Percentiles rank a stretch among this genome's conserved stretches.
Conservation (phyloP, 2,329 filamentous ascomycete genomes). For the Stagonosporopsis chrysanthemi region DNA sequence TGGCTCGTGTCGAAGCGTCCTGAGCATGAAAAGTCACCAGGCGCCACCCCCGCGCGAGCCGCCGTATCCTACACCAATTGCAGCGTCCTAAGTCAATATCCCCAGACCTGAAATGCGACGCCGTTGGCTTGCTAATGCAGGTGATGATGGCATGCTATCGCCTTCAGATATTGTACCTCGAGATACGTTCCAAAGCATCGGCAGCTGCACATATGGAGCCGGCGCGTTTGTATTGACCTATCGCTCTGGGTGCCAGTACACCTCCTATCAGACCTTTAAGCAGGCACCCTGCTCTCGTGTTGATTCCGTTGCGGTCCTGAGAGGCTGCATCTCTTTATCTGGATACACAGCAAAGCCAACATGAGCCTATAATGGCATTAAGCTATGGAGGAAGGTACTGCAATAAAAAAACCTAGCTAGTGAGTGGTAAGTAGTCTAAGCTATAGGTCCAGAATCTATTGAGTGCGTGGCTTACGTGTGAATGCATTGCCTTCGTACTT, state of each 20-base stretch:
- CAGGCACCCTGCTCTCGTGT: neutral
- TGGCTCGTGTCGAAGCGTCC: neutral
- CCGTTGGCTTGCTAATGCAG: neutral
- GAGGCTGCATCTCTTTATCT: conserved; percentile 1
- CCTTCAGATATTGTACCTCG: conserved; percentile 8
- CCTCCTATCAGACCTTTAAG: neutral
- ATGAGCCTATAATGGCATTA: neutral
- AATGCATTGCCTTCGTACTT: neutral
- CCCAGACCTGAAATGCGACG: neutral
- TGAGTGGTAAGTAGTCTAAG: neutral
- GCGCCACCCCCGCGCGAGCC: neutral
- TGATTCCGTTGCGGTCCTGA: neutral
- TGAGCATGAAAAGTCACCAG: neutral
- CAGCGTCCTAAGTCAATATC: neutral
- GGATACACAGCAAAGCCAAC: conserved; percentile 1
- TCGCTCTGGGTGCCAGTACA: neutral
- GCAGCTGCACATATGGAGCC: conserved; percentile 1
- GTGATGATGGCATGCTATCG: conserved; percentile 6
- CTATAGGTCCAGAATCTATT: neutral
- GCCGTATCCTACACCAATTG: neutral
- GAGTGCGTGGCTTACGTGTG: neutral
- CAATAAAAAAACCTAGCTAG: neutral
- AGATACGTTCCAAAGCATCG: neutral
- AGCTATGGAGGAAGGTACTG: neutral
- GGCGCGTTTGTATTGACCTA: neutral